Evolutionary conservation across 2,329 filamentous ascomycete species (phyloP).

Genomic region (Trichoderma endophyticum): DNA sequence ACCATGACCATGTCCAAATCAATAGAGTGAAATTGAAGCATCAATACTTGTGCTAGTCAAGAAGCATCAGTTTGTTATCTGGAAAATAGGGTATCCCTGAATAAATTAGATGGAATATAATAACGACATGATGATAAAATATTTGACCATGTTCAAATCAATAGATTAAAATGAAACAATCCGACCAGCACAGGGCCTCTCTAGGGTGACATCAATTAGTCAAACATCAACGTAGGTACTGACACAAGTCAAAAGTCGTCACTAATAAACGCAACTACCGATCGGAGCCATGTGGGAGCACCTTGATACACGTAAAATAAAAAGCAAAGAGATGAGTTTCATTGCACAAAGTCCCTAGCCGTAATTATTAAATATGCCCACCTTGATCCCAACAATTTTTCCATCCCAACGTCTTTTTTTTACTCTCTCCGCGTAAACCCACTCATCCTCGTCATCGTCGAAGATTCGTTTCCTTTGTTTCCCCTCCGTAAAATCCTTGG

Average conservation of each 20-base stretch:
- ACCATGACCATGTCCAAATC: too few species aligned
- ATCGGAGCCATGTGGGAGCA: background rate
- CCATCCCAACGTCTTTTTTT: background rate
- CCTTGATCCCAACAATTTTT: background rate
- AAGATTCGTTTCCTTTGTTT: background rate
- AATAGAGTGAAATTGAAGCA: too few species aligned
- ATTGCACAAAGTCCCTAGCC: slow-evolving; percentile 5
- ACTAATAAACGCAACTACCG: background rate
- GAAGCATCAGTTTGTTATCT: too few species aligned
- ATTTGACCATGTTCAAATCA: too few species aligned
- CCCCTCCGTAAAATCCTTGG: background rate
- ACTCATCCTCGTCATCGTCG: background rate
- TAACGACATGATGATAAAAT: too few species aligned
- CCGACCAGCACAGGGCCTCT: too few species aligned
- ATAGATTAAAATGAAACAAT: too few species aligned
- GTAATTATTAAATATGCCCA: slow-evolving; percentile 6
- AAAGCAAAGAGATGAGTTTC: background rate
- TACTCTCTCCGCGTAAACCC: background rate
- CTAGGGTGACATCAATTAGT: too few species aligned
- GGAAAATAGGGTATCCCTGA: too few species aligned
- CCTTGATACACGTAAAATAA: background rate
- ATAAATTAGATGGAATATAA: too few species aligned
- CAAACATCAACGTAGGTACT: too few species aligned
- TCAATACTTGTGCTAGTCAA: too few species aligned
- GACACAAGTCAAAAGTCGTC: background rate